Evolutionary conservation across 1,284 basidiomycete genomes (phyloP), one percentile per base, ranked within the genome.

Genomic region (Boletus holoroseus): DNA sequence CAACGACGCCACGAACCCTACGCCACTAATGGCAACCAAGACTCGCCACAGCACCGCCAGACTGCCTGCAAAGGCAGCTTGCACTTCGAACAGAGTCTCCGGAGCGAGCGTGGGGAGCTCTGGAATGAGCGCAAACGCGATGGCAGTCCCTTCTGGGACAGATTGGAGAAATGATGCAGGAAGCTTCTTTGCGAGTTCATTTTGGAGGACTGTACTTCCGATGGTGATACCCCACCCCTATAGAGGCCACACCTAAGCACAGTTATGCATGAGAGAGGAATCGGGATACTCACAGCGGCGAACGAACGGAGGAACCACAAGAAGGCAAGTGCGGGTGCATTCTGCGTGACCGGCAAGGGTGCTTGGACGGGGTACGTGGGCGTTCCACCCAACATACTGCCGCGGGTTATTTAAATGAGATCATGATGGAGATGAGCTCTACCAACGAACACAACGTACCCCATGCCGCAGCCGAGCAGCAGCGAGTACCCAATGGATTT

Each of bases 211-310:
- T 0, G 63, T 55, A 7, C 55, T 60, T 9, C 64, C 65, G 40
- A 69, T 60, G 2, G 63, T 60, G 37, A 69, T 42, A 15, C 68
- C 69, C 65, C 68, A 69, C 8, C 62, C 57, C 67, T 70, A 48
- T 6, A 24, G 11, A n/a, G 18, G 16, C 5, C n/a, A 9, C 5
- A 15, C 2, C 3, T 43, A 7, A 44, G 16, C 8, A 4, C 8
- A 1, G 16, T 2, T 9, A 7, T 8, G 18, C 18, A 30, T 11
- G n/a, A 31, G 16, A n/a, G 13, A 12, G 6, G 15, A 31, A 22
- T 12, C 13, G 7, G 7, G 7, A 37, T 13, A 22, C 49, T 18
- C 22, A 53, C 49, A 13, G 26, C 8, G 1, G 60, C 59, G 31
- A 70, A 68, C 18, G 53, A 58, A n/a, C 70, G 66, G 15, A 64